Evolutionary conservation across 78 protist species (phyloP), one percentile per base, ranked within the genome.

Genomic region (Dictyostelium intermedium): DNA sequence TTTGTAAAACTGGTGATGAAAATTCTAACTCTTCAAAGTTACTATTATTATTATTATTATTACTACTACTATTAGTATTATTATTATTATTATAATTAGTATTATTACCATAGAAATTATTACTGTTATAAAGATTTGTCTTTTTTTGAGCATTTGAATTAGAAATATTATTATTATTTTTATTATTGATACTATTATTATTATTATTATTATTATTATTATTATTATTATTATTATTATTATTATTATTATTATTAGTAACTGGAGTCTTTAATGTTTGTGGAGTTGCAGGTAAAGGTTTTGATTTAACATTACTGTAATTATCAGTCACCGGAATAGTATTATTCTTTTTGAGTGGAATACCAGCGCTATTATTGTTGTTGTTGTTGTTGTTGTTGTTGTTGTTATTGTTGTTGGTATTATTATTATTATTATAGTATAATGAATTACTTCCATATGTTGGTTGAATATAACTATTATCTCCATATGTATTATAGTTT

Each of bases 401-500:
- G 35, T 70, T 34, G 11, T 30, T 72, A 34, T 34, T 72, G 14
- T 66, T 66, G 30, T 66, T n/a, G n/a, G n/a, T 66, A 63, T 63
- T n/a, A 63, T 63, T 25, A 25, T 66, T 66, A 27, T 39, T 66
- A 10, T 66, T 66, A 27, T 8, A 10, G n/a, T 32, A 70, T 32
- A 30, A 30, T 25, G 77, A 70, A 9, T 5, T 18, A 30, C n/a
- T 32, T 70, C n/a, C n/a, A 70, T 50, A 50, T 0, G 61, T 16
- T 50, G 61, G 61, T 50, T 50, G 61, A 50, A 16, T 50, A 50
- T 70, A 70, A 32, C 77, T 70, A 70, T 70, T 27, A 11, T 70
- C 77, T 32, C 18, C 16, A 70, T 70, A 70, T 70, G 77, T 70
- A 70, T 70, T 70, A 70, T 70, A 70, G 34, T 70, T 70, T 70